Conservation (phyloP, 2,329 filamentous ascomycete species). For the Cladorrhinum sp. region DNA sequence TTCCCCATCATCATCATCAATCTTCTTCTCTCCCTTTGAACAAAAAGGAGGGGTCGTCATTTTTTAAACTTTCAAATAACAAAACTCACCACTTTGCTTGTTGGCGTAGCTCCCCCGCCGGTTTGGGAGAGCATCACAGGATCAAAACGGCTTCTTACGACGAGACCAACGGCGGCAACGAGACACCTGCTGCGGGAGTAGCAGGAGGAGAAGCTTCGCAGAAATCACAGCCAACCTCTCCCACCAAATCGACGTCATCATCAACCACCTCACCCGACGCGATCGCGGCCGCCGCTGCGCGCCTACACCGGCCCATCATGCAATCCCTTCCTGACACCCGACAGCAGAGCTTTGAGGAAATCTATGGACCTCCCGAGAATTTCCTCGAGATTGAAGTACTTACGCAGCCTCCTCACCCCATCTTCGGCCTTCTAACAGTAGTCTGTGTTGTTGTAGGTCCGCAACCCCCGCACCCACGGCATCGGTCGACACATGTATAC, state of each 20-base stretch:
- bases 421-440: background rate
- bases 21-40: too few relatives aligned
- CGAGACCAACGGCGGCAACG: slow-evolving; percentile 34
- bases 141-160: slow-evolving; percentile 44
- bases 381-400: slow-evolving; percentile 94
- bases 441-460: slow-evolving; percentile 58
- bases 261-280: slow-evolving; percentile 18
- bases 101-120: slow-evolving; percentile 7
- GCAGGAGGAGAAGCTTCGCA: slow-evolving; percentile 14
- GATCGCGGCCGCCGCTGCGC: slow-evolving; percentile 33
- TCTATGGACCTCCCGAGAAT: slow-evolving; percentile 97
- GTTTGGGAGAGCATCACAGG: slow-evolving; percentile 24
- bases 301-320: slow-evolving; percentile 53
- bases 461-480: slow-evolving; percentile 90
- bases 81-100: background rate
- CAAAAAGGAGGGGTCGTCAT: too few relatives aligned
- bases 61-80: too few relatives aligned
- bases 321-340: slow-evolving; percentile 70
- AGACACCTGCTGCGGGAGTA: slow-evolving; percentile 25
- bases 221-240: slow-evolving; percentile 25
- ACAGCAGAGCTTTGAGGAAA: slow-evolving; percentile 96
- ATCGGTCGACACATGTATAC: slow-evolving; percentile 97
- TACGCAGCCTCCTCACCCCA: slow-evolving; percentile 4
- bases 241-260: slow-evolving; percentile 25
- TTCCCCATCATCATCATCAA: background rate